Conservation (phyloP, 2,329 filamentous ascomycete species). For the Acephala macrosclerotiorum region DNA sequence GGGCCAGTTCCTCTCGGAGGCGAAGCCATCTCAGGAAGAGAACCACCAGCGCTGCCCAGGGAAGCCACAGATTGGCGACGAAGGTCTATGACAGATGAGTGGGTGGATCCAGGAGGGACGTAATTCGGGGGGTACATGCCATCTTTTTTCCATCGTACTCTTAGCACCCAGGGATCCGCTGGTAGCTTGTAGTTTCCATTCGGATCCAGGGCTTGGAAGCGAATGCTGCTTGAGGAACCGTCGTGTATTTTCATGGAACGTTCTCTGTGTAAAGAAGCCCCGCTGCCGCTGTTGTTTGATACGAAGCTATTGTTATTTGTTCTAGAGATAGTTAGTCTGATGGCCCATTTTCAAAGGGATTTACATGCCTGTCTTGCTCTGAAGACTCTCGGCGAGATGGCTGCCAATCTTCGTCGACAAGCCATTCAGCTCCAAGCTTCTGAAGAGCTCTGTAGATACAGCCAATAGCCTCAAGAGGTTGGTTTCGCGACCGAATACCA, state of each 20-base stretch:
- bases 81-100: constrained; percentile 56
- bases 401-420: constrained; percentile 66
- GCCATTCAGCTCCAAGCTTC: constrained; percentile 89
- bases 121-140: constrained; percentile 68
- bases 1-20: constrained; percentile 31
- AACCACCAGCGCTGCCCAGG: constrained; percentile 43
- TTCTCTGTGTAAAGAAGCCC: constrained; percentile 47
- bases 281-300: constrained; percentile 44
- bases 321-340: constrained; percentile 29
- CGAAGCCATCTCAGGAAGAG: constrained; percentile 37
- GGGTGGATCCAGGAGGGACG: constrained; percentile 55
- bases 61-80: constrained; percentile 45
- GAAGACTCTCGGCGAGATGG: constrained; percentile 44
- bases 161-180: constrained; percentile 93
- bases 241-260: constrained; percentile 45
- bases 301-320: constrained; percentile 52
- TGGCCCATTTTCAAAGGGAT: constrained; percentile 22
- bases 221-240: constrained; percentile 39
- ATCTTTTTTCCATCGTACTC: constrained; percentile 85
- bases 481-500: constrained; percentile 92
- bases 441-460: constrained; percentile 93
- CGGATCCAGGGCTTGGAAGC: constrained; percentile 53
- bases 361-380: constrained; percentile 41
- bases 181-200: constrained; percentile 80
- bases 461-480: constrained; percentile 90